Evolutionary conservation across 345 rosid genomes (phyloP), one percentile per base, ranked within the genome.

Genomic region (Citrus sp.): DNA sequence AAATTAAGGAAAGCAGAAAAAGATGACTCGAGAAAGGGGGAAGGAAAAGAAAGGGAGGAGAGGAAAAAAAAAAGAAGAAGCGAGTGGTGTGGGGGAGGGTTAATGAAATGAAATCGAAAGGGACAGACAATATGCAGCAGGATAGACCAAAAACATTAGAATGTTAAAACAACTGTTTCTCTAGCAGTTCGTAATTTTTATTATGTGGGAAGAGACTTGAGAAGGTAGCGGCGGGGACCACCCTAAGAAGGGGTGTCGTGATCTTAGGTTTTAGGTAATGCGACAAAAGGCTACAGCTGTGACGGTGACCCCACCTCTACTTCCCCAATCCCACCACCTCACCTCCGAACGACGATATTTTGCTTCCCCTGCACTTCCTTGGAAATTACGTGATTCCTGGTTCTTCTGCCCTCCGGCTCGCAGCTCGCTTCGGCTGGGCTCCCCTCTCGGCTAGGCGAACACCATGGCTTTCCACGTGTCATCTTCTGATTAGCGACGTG

Each of bases 221-320:
- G 19, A n/a, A 27, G 18, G 14, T 7, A 1, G 55, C 18, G 21
- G 40, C 0, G 19, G 84, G 87, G 86, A 82, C 87, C 87, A 59
- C 77, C 1, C 72, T 34, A 27, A n/a, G 24, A 61, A 24, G 66
- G 62, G 51, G 13, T 73, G 84, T 82, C 83, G 72, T 78, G 13
- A 54, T 82, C 86, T 82, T 77, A 63, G 84, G 85, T 79, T 38
- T n/a, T 38, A 32, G 78, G 51, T 46, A 80, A 79, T 51, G 62
- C 61, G 84, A 83, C 87, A 89, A 16, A 80, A 72, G 77, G 7
- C 79, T 42, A 86, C 88, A 84, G 88, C 89, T 86, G 80, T 81
- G 85, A 77, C 38, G 9, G 42, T 42, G 86, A 82, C 84, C 85
- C 87, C 74, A 80, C 83, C 35, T 22, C 86, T 66, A 62, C 74